Percentiles rank a stretch among this genome's conserved stretches.
Evolutionary conservation across 495 filamentous ascomycete species (phyloP).

Genomic region (Penicillium samsonianum): DNA sequence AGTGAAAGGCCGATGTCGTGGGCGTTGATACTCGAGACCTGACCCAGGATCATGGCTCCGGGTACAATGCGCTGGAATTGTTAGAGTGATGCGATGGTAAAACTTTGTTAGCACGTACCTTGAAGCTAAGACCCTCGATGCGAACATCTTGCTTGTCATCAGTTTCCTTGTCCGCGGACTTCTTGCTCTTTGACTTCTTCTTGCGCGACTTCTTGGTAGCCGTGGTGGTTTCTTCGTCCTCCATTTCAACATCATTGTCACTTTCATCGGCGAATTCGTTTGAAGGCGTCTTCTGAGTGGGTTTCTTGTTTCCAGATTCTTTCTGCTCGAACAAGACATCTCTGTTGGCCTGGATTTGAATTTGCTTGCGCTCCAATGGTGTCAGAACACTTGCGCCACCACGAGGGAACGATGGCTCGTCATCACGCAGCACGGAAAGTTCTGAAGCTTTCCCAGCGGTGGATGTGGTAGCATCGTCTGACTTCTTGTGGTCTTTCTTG

Average conservation of each 20-base stretch:
- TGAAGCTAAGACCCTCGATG: conserved; percentile 86
- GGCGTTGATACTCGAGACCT: conserved; percentile 76
- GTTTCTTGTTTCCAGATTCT: conserved; percentile 47
- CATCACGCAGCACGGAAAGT: conserved; percentile 62
- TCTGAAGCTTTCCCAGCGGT: conserved; percentile 44
- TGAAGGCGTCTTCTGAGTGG: conserved; percentile 41
- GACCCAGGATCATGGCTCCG: conserved; percentile 83
- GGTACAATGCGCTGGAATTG: conserved; percentile 67
- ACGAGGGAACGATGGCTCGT: conserved; percentile 87
- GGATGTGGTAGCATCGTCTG: conserved; percentile 24
- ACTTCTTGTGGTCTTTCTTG: conserved; percentile 38
- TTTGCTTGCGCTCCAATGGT: conserved; percentile 92
- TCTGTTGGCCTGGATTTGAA: conserved; percentile 86
- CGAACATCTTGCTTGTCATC: conserved; percentile 59
- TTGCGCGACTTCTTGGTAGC: conserved; percentile 55
- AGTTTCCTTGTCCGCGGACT: conserved; percentile 44
- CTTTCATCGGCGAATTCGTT: conserved; percentile 47
- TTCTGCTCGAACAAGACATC: conserved; percentile 93
- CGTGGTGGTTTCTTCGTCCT: conserved; percentile 41
- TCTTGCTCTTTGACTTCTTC: conserved; percentile 52
- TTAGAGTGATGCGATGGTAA: conserved; percentile 34
- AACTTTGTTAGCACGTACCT: conserved; percentile 54
- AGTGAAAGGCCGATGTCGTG: conserved; percentile 77
- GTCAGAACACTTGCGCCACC: conserved; percentile 90
- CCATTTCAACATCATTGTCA: conserved; percentile 45